phyloP scores from a whole-genome alignment of 495 filamentous ascomycete genomes.

The Viridothelium virens region DNA sequence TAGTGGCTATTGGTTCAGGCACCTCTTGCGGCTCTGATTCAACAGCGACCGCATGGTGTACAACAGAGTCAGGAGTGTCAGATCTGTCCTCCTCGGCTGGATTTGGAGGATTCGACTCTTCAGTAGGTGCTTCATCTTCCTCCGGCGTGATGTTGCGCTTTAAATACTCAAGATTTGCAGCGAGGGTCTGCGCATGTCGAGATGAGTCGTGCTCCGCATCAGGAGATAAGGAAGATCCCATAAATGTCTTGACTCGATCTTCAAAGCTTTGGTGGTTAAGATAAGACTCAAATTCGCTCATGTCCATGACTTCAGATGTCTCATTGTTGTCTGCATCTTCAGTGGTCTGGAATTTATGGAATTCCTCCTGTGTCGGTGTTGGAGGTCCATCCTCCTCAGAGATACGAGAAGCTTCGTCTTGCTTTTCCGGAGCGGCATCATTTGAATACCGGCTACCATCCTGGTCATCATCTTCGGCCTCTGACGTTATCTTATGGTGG shows the following conservation, averaged over 20 bases:
- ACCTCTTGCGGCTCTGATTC: constrained; percentile 47
- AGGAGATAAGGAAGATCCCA: not conserved
- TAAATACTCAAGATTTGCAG: not conserved
- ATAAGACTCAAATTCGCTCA: constrained; percentile 8
- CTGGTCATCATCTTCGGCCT: constrained; percentile 28
- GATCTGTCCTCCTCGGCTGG: constrained; percentile 25
- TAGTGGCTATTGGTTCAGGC: constrained; percentile 79
- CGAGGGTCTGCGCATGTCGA: constrained; percentile 3
- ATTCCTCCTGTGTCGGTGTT: constrained; percentile 28
- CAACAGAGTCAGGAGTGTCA: constrained; percentile 88
- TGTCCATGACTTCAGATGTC: constrained; percentile 8
- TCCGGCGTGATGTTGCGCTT: constrained; percentile 10
- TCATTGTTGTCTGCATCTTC: constrained; percentile 10
- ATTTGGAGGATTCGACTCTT: not conserved
- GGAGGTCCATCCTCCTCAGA: constrained; percentile 27
- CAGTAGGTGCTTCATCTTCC: constrained; percentile 30
- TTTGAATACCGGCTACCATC: constrained; percentile 35
- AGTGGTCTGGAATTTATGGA: constrained; percentile 13
- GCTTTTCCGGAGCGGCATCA: not conserved
- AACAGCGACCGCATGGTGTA: constrained; percentile 59
- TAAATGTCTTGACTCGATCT: not conserved
- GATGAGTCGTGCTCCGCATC: not conserved
- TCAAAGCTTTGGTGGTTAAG: constrained; percentile 3
- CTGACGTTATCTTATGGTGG: constrained; percentile 27
- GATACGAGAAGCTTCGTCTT: constrained; percentile 8